These are phyloP conservation scores for Phalaenopsis hybrid DNA, from an alignment of 116 monocot genomes.

Conservation along the genomic window DNA sequence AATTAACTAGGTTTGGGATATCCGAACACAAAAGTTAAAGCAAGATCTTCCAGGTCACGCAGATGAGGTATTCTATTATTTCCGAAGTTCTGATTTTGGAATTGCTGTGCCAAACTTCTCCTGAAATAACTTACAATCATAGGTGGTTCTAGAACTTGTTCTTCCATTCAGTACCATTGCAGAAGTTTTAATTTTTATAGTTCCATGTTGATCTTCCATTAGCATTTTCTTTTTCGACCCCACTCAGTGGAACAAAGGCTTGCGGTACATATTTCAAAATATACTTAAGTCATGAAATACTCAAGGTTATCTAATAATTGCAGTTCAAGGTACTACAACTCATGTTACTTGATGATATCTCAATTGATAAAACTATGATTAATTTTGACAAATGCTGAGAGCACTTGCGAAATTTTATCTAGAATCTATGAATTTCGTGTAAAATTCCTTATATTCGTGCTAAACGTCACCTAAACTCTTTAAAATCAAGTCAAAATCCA, in stretches of 20 bases:
- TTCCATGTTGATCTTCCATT: background rate
- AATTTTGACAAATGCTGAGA: too few species aligned
- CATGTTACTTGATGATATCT: background rate
- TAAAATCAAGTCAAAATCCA: too few species aligned
- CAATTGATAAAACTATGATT: too few species aligned
- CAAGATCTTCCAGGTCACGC: slow-evolving; percentile 97
- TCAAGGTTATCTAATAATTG: background rate
- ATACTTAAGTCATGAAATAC: background rate
- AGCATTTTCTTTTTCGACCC: too few species aligned
- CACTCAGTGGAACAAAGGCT: too few species aligned
- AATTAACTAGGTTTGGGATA: slow-evolving; percentile 77
- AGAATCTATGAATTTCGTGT: too few species aligned
- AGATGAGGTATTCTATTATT: slow-evolving; percentile 60
- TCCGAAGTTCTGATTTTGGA: background rate
- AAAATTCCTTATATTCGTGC: too few species aligned
- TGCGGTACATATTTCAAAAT: too few species aligned
- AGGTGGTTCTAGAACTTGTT: too few species aligned
- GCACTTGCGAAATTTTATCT: too few species aligned
- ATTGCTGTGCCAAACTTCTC: background rate
- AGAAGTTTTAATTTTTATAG: background rate
- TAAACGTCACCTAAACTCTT: too few species aligned
- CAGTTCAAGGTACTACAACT: background rate
- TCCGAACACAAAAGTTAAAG: slow-evolving; percentile 71
- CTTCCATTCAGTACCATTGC: too few species aligned
- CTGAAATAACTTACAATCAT: background rate